Evolutionary conservation across 2,329 filamentous ascomycete genomes (phyloP), one percentile per base, ranked within the genome.

Genomic region (Fusarium concolor): DNA sequence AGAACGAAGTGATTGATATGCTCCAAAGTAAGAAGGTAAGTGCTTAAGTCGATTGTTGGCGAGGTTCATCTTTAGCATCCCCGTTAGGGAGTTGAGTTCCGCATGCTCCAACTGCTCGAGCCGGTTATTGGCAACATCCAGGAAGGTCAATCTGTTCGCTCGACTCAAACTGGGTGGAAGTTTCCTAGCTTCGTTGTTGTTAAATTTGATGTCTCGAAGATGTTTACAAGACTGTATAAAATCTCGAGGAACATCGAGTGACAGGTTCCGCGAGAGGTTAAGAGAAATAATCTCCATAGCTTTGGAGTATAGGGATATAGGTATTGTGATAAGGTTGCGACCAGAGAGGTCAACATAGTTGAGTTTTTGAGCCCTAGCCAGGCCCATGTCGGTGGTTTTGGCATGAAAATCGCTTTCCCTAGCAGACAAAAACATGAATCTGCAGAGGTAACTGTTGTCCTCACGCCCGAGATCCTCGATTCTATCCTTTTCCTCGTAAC

Each of bases 391-490:
- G 67, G 94, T 91, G 20, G 78, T 81, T 63, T 78, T 80, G 42
- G 90, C 85, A 66, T 90, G 89, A 74, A 87, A 94, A 47, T 94
- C 93, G 76, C 90, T 94, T 77, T 97, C 91, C 74, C 95, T 92
- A 20, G 92, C 91, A 17, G 95, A 94, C 60, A 97, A 84, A 79
- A 99, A 99, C 62, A 96, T 93, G 81, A 99, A 98, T 8, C 96
- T 92, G 76, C 94, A 97, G 14, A 99, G 86, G 73, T 98, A 99
- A 76, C 94, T 96, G 78, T 98, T 97, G 82, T 99, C 96, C 79
- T 99, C 96, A 58, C 96, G 89, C 28, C 96, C 96, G 52, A 99
- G 88, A 66, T 98, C 96, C 77, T 97, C 95, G 44, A 99, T 89
- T 38, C 89, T 89, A 78, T 99, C 96, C 56, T 88, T 88, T 31